Percentiles rank a stretch among this genome's conserved stretches.
These are phyloP conservation scores for Colletotrichum melonis DNA, from an alignment of 2,329 filamentous ascomycete genomes.

Conservation along the genomic window DNA sequence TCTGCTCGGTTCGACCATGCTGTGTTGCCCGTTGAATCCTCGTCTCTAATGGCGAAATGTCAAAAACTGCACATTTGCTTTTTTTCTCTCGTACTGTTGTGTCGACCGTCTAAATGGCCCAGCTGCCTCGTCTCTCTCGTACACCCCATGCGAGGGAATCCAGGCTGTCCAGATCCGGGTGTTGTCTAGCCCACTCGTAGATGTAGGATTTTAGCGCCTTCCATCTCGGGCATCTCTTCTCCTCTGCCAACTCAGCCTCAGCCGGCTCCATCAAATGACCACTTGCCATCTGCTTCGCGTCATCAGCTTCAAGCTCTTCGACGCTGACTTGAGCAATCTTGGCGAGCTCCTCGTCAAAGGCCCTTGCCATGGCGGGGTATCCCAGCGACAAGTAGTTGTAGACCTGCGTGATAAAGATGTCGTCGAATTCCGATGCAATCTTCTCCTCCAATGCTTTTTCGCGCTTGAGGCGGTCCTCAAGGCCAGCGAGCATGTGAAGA, in stretches of 20 bases:
- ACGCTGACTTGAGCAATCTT: constrained; percentile 81
- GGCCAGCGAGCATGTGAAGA: constrained; percentile 61
- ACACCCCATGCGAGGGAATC: constrained; percentile 75
- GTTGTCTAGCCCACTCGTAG: constrained; percentile 88
- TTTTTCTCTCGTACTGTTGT: neutral
- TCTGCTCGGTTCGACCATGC: neutral
- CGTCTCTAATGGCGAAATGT: neutral
- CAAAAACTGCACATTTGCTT: too few species aligned
- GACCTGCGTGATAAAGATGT: constrained; percentile 91
- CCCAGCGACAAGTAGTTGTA: constrained; percentile 97
- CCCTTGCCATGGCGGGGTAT: constrained; percentile 85
- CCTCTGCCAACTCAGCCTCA: constrained; percentile 53
- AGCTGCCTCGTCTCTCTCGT: constrained; percentile 74
- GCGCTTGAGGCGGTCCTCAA: constrained; percentile 61
- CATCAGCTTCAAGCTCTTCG: constrained; percentile 77
- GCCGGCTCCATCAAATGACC: constrained; percentile 78
- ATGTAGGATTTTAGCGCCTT: constrained; percentile 86
- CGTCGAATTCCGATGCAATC: constrained; percentile 77
- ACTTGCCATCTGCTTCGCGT: constrained; percentile 69
- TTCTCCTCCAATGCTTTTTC: constrained; percentile 64
- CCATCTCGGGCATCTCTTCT: constrained; percentile 78
- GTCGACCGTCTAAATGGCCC: constrained; percentile 64
- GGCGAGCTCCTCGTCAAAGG: constrained; percentile 86
- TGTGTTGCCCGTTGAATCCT: neutral
- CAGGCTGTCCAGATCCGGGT: constrained; percentile 76